Evolutionary conservation across 2,329 filamentous ascomycete species (phyloP), one percentile per base, ranked within the genome.

Genomic region (Albophoma yamanashiensis): DNA sequence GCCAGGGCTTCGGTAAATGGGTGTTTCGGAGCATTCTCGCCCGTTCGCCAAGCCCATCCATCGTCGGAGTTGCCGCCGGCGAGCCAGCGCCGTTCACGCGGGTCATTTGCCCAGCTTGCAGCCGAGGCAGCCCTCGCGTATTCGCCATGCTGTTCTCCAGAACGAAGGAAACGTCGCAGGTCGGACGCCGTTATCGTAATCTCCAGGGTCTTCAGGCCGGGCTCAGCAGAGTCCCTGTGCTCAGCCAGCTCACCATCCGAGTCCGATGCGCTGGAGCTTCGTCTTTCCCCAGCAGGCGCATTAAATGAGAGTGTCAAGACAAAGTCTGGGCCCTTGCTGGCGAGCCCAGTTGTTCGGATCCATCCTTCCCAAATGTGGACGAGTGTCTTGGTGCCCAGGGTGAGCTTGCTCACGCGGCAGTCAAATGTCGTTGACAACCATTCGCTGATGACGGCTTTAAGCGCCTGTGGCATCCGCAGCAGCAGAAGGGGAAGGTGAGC

Each of bases 401-500:
- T 73, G 50, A 85, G 69, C 4, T 79, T 72, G 59, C 74, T 78
- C 53, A 84, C 76, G 36, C 80, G 81, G 62, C 81, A 84, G 70
- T 86, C 83, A 63, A 85, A 85, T 0, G 77, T 78, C 50, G 70
- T 75, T 4, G 76, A 73, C 14, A 86, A 70, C 68, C 84, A 86
- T 27, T 79, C 75, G n/a, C 74, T 62, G 0, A 85, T 64, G 25
- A 80, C 71, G 2, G 71, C 61, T 64, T 82, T 82, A 0, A 85
- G 71, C 2, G 80, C 70, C 4, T 77, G 71, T 0, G 83, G 82
- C 80, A 85, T 84, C 31, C 82, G 76, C 38, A 84, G 68, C 1
- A 86, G 70, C 2, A 85, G 71, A 0, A 85, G 71, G 0, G 82
- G 82, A 0, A 85, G 72, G 38, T 75, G 68, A 4, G 81, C 40